Conservation (phyloP, 208 protist genomes). For the Crithidia bombi region DNA sequence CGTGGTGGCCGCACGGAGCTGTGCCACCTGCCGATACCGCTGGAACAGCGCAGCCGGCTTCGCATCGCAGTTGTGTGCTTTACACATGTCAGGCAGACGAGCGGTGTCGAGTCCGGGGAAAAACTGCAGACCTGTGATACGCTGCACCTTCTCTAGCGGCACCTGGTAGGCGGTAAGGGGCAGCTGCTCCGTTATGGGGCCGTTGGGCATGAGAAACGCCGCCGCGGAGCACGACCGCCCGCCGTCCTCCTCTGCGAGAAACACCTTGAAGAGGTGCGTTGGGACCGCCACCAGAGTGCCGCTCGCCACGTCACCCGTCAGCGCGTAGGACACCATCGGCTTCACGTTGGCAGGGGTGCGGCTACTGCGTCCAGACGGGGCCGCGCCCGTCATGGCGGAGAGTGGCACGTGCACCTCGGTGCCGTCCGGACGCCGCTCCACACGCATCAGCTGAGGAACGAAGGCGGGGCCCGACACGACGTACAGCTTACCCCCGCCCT, state of each 20-base stretch:
- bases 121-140: slow-evolving; percentile 74
- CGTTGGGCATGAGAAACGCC: slow-evolving; percentile 85
- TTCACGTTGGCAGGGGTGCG: slow-evolving; percentile 11
- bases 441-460: slow-evolving; percentile 47
- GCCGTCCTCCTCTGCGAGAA: slow-evolving; percentile 56
- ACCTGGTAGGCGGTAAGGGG: slow-evolving; percentile 81
- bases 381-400: neutral
- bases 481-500: slow-evolving; percentile 31
- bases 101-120: slow-evolving; percentile 52
- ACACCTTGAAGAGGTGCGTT: slow-evolving; percentile 85
- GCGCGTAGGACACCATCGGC: slow-evolving; percentile 62
- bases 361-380: slow-evolving; percentile 17
- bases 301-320: slow-evolving; percentile 49
- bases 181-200: slow-evolving; percentile 59
- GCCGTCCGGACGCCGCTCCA: slow-evolving; percentile 41
- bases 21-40: slow-evolving; percentile 61
- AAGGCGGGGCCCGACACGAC: slow-evolving; percentile 71
- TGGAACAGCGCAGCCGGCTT: slow-evolving; percentile 48
- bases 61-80: slow-evolving; percentile 51
- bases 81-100: slow-evolving; percentile 61
- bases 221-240: slow-evolving; percentile 41
- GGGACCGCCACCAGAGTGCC: slow-evolving; percentile 70
- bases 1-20: slow-evolving; percentile 58
- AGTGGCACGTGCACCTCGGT: slow-evolving; percentile 30
- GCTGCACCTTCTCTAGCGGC: slow-evolving; percentile 50